Evolutionary conservation across 495 filamentous ascomycete species (phyloP), one percentile per base, ranked within the genome.

Genomic region (Mycothermus thermophilus): DNA sequence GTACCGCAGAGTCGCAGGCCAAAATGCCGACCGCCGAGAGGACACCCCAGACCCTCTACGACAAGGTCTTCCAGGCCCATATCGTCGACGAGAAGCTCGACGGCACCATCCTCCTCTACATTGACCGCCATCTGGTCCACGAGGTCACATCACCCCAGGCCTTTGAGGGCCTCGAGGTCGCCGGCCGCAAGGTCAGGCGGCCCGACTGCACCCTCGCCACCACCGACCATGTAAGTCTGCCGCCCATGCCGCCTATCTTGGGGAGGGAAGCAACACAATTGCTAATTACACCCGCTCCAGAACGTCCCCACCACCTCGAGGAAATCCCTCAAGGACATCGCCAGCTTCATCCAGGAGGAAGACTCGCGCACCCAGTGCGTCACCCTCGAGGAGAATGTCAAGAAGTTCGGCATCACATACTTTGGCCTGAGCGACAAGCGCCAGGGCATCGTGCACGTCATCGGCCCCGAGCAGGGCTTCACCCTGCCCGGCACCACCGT

Each of bases 81-180:
- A 80, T 94, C 41, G 85, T 97, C 50, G 82, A 95, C 47, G 82
- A 87, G 69, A 79, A 84, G 64, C 74, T 83, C 14, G 86, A 92
- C 64, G 86, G 86, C 54, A 96, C 88, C 26, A 71, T 93, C 48
- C 56, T 94, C 36, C 66, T 97, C 19, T 97, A 97, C 50, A 96
- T 95, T 51, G 83, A 92, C 59, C 72, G 90, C 56, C 90, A 97
- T 69, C 72, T 97, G 24, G 84, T 95, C 35, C 90, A 97, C 53
- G 90, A 97, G 69, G 90, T 97, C 52, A 96, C 90, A 34, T 94
- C 88, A 35, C 90, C 90, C 74, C 90, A 97, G 82, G 90, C 90
- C 26, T 97, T 97, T 48, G 90, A 97, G 54, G 88, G 90, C 14
- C 71, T 97, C 22, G 77, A 77, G 55, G 88, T 84, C 57, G 84